Conservation (phyloP, 306 rosid genomes). For the Ormosia semicastrata region DNA sequence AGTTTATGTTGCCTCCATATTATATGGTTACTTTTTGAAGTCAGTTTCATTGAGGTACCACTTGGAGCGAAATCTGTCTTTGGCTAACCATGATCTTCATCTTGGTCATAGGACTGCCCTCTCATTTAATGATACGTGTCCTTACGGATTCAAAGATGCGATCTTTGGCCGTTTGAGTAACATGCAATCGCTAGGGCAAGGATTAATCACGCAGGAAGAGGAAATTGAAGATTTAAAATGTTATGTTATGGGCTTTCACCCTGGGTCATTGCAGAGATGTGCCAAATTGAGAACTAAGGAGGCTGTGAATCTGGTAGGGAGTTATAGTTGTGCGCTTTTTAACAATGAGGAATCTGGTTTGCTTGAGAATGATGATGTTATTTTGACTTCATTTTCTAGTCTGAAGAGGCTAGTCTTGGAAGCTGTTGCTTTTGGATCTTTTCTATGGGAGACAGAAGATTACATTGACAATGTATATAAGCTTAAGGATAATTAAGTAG, state of each 20-base stretch:
- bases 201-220: constrained; percentile 37
- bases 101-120: constrained; percentile 41
- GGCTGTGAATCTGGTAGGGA: constrained; percentile 68
- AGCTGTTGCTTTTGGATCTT: constrained; percentile 95
- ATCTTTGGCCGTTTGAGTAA: constrained; percentile 43
- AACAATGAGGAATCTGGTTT: constrained; percentile 47
- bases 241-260: constrained; percentile 63
- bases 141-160: constrained; percentile 45
- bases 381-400: constrained; percentile 87
- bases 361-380: constrained; percentile 51
- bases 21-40: constrained; percentile 89
- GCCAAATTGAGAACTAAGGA: constrained; percentile 81
- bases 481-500: constrained; percentile 64
- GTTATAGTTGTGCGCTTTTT: constrained; percentile 70
- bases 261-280: constrained; percentile 74
- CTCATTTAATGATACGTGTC: constrained; percentile 40
- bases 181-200: constrained; percentile 40
- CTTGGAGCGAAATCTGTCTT: constrained; percentile 55
- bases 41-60: constrained; percentile 69
- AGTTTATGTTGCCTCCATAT: constrained; percentile 72
- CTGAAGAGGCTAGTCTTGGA: constrained; percentile 90
- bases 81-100: constrained; percentile 49
- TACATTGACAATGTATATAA: constrained; percentile 66
- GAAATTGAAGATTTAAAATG: constrained; percentile 55
- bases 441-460: constrained; percentile 95